These are phyloP conservation scores for Cladosporium cucumerinum DNA, from an alignment of 2,329 filamentous ascomycete genomes.

Conservation along the genomic window DNA sequence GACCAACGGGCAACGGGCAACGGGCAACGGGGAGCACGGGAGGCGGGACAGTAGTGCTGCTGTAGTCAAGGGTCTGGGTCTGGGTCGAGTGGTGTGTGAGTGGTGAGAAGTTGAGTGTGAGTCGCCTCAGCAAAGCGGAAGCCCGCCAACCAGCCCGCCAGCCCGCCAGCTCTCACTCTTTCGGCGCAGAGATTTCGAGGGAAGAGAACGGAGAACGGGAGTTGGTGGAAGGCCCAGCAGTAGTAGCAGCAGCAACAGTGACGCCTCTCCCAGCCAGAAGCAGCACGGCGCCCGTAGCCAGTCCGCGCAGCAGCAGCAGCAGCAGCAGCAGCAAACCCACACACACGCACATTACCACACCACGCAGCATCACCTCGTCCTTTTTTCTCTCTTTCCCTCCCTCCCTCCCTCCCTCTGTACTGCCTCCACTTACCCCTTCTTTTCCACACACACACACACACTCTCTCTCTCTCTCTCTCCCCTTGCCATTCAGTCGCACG, in stretches of 20 bases:
- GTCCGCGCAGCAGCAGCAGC: neutral
- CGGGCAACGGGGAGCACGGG: neutral
- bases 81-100: neutral
- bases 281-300: neutral
- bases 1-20: neutral
- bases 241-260: neutral
- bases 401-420: neutral
- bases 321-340: neutral
- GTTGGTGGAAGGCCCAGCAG: neutral
- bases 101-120: neutral
- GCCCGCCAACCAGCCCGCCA: neutral
- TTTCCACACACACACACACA: no score
- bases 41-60: neutral
- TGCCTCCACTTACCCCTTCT: neutral
- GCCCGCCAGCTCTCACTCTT: neutral
- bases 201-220: neutral
- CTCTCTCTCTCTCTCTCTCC: no score
- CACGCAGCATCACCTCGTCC: neutral
- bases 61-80: neutral
- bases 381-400: neutral
- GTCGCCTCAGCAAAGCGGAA: neutral
- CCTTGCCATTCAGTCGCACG: neutral
- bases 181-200: slow-evolving; percentile 10
- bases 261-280: neutral
- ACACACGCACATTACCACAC: neutral